These are phyloP conservation scores for Pseudogymnoascus sp. DNA, from an alignment of 2,329 filamentous ascomycete species.

Conservation along the genomic window DNA sequence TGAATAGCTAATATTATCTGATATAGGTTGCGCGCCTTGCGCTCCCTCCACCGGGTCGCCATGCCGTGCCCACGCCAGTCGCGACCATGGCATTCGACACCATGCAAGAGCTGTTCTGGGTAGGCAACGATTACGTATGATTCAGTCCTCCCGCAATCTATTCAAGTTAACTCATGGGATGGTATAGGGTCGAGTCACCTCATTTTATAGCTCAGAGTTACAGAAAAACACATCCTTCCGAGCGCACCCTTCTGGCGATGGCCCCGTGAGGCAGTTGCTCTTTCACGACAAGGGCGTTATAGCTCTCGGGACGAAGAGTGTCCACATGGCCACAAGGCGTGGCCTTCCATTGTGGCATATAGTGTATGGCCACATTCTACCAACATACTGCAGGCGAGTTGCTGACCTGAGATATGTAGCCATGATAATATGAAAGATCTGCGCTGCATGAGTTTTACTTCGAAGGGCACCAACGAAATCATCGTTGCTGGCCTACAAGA, in stretches of 20 bases:
- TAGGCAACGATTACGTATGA: slow-evolving; percentile 79
- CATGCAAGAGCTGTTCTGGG: slow-evolving; percentile 83
- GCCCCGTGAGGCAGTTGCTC: slow-evolving; percentile 76
- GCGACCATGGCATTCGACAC: slow-evolving; percentile 84
- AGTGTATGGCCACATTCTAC: slow-evolving; percentile 37
- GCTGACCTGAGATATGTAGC: slow-evolving; percentile 33
- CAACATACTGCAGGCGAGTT: background rate
- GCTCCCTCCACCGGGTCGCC: slow-evolving; percentile 67
- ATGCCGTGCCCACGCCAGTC: slow-evolving; percentile 60
- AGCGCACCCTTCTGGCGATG: slow-evolving; percentile 64
- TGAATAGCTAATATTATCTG: slow-evolving; percentile 17
- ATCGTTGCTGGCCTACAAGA: slow-evolving; percentile 81
- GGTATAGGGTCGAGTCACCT: slow-evolving; percentile 70
- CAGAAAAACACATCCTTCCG: slow-evolving; percentile 86
- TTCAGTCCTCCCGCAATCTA: slow-evolving; percentile 9
- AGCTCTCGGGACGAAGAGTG: slow-evolving; percentile 69
- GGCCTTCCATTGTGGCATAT: slow-evolving; percentile 87
- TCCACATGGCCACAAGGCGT: slow-evolving; percentile 80
- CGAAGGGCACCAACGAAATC: slow-evolving; percentile 73
- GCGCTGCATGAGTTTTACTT: slow-evolving; percentile 91
- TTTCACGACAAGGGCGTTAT: slow-evolving; percentile 88
- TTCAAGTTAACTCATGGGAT: slow-evolving; percentile 5
- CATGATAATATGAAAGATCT: slow-evolving; percentile 74
- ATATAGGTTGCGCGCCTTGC: slow-evolving; percentile 69
- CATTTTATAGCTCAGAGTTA: slow-evolving; percentile 78